Conservation (phyloP, 2,329 filamentous ascomycete species). For the Aspergillus sp. region DNA sequence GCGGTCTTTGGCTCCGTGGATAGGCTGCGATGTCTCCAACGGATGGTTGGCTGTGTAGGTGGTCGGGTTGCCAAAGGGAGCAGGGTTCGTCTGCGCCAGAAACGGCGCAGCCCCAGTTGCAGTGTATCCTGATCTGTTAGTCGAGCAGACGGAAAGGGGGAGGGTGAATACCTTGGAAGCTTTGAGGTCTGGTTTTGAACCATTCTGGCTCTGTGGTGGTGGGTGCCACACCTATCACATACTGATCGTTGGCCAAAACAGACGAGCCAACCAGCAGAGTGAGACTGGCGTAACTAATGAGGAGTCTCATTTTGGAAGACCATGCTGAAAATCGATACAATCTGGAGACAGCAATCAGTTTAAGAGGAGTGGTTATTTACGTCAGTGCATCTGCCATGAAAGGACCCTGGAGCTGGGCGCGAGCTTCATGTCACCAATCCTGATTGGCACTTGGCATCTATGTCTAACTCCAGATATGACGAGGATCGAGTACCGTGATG, state of each 20-base stretch:
- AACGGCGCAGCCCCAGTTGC: constrained; percentile 70
- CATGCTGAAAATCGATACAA: no score
- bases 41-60: constrained; percentile 69
- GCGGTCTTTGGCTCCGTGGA: constrained; percentile 60
- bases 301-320: background rate
- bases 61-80: constrained; percentile 59
- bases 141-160: background rate
- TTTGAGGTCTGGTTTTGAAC: background rate
- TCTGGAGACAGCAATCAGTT: no score
- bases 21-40: constrained; percentile 69
- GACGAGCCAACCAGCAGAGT: background rate
- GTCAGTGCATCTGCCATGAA: no score
- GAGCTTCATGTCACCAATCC: no score
- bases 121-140: background rate
- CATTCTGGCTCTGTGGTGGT: constrained; percentile 1
- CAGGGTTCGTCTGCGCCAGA: constrained; percentile 69
- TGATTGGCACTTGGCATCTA: no score
- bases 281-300: background rate
- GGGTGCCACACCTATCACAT: background rate
- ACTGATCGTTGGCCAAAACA: background rate
- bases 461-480: no score
- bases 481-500: no score
- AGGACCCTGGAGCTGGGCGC: no score
- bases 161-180: background rate
- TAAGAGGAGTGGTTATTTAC: no score